A percentile compares a stretch with the other conserved stretches of the same genome.
phyloP scores from a whole-genome alignment of 2,329 filamentous ascomycete genomes.

The Knoxdaviesia capensis region DNA sequence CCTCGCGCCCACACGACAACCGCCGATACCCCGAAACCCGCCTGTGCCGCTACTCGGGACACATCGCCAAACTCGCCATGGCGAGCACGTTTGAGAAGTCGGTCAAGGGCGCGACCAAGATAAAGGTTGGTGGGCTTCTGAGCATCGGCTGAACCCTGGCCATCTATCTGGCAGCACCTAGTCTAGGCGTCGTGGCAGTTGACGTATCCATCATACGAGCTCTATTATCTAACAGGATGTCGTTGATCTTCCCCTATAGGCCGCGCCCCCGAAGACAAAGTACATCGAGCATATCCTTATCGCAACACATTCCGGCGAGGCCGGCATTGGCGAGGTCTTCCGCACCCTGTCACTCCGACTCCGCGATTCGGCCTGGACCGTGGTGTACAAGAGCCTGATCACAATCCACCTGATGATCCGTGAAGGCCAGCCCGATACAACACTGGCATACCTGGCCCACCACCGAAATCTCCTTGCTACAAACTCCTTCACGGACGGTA shows the following conservation, averaged over 20 bases:
- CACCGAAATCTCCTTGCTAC: constrained; percentile 71
- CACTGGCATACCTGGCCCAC: constrained; percentile 64
- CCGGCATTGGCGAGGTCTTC: constrained; percentile 89
- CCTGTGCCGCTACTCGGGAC: constrained; percentile 5
- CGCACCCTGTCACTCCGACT: constrained; percentile 73
- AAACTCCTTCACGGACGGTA: constrained; percentile 82
- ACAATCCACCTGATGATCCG: constrained; percentile 95
- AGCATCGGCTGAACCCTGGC: too few relatives aligned
- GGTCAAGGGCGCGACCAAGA: constrained; percentile 95
- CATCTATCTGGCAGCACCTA: too few relatives aligned
- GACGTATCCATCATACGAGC: not conserved
- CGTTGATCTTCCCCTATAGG: constrained; percentile 1
- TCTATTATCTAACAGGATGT: constrained; percentile 1
- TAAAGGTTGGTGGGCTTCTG: constrained; percentile 42
- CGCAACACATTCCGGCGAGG: constrained; percentile 85
- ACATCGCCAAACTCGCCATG: constrained; percentile 26
- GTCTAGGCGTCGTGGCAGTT: not conserved
- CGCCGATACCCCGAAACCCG: not conserved
- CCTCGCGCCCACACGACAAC: too few relatives aligned
- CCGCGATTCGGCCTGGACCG: constrained; percentile 97
- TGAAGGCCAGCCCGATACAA: constrained; percentile 78
- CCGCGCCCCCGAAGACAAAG: constrained; percentile 87
- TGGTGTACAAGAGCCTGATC: constrained; percentile 93
- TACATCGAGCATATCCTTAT: constrained; percentile 97
- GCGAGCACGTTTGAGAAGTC: constrained; percentile 93